Conservation (phyloP, 208 protist genomes). For the Acanthamoeba triangularis region DNA sequence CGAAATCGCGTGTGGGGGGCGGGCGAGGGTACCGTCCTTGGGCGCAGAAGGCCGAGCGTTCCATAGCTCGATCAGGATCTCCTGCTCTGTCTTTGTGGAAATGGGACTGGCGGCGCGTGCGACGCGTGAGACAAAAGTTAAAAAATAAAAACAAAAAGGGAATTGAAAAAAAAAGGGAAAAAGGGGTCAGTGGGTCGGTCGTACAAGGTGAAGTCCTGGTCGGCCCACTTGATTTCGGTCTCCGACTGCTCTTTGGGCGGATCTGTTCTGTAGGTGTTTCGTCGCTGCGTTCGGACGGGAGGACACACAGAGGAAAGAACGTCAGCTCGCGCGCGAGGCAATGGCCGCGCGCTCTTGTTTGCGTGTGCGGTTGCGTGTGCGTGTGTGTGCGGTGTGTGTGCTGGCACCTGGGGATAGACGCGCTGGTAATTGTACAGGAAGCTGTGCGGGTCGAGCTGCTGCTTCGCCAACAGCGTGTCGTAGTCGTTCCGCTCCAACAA, state of each 20-base stretch:
- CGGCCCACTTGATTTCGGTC: constrained; percentile 6
- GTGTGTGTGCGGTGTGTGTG: no score
- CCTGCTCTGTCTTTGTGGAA: constrained; percentile 30
- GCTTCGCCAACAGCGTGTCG: constrained; percentile 38
- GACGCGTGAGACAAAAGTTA: no score
- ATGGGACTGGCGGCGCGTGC: neutral
- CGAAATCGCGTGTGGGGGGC: no score
- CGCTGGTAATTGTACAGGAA: constrained; percentile 55
- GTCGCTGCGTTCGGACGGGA: neutral
- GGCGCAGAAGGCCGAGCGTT: neutral
- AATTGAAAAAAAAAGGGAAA: neutral
- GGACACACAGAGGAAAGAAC: neutral
- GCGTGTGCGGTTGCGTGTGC: no score
- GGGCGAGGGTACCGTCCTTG: neutral
- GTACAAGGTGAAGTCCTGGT: constrained; percentile 45
- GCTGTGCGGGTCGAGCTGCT: constrained; percentile 38
- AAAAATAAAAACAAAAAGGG: neutral
- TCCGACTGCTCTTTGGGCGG: neutral
- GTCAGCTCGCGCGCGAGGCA: neutral
- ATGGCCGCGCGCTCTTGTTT: neutral
- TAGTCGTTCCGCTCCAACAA: constrained; percentile 7
- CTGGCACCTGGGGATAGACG: neutral
- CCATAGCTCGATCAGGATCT: constrained; percentile 54
- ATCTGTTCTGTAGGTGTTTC: constrained; percentile 17
- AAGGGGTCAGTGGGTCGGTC: no score